Conservation (phyloP, 306 rosid species). For the Oemleria cerasiformis region DNA sequence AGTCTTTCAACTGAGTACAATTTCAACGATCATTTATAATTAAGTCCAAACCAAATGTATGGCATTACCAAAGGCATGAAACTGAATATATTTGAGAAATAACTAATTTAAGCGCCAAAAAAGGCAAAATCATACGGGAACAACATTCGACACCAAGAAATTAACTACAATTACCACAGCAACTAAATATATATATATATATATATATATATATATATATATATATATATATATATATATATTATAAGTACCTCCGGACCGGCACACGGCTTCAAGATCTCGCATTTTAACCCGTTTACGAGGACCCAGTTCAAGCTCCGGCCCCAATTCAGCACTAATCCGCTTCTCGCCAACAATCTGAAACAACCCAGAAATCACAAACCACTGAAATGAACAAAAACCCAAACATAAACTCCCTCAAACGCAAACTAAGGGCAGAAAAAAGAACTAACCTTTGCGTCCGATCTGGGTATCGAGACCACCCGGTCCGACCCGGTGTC, state of each 20-base stretch:
- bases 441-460: slow-evolving; percentile 44
- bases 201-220: background rate
- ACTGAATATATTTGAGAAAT: background rate
- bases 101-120: background rate
- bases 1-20: background rate
- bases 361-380: slow-evolving; percentile 6
- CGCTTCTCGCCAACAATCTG: slow-evolving; percentile 58
- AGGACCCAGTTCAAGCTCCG: slow-evolving; percentile 31
- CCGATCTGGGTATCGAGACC: slow-evolving; percentile 30
- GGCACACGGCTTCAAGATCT: slow-evolving; percentile 59
- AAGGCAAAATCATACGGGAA: background rate
- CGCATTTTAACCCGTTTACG: slow-evolving; percentile 65
- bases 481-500: slow-evolving; percentile 11
- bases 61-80: background rate
- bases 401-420: background rate
- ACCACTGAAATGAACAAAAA: background rate
- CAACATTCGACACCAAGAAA: background rate
- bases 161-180: background rate
- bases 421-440: slow-evolving; percentile 9
- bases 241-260: slow-evolving; percentile 54
- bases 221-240: background rate
- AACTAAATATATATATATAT: background rate
- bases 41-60: background rate
- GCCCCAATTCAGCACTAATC: slow-evolving; percentile 27
- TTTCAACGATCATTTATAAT: background rate